phyloP scores from a whole-genome alignment of 225 moss, liverwort and hornwort genomes.

The Pseudoscleropodium purum region DNA sequence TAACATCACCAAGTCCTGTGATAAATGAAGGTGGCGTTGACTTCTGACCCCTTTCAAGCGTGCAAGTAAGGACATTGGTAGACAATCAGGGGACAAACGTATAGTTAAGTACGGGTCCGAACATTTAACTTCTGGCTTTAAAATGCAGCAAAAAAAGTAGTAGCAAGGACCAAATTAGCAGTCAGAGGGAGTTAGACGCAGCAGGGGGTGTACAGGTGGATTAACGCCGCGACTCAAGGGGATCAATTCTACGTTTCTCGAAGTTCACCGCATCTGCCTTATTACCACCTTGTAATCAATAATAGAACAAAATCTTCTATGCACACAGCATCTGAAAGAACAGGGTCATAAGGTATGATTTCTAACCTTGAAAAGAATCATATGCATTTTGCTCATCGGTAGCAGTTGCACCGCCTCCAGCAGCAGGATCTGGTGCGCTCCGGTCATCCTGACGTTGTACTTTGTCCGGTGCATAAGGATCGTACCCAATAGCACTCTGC shows the following conservation, averaged over 20 bases:
- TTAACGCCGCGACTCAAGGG: neutral
- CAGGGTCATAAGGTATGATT: neutral
- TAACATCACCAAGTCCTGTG: neutral
- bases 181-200: neutral
- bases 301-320: neutral
- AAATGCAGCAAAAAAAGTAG: neutral
- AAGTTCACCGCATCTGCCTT: neutral
- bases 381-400: conserved; percentile 92
- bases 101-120: neutral
- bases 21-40: neutral
- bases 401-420: conserved; percentile 41
- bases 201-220: neutral
- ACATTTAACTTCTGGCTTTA: neutral
- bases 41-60: neutral
- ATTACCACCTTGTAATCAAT: neutral
- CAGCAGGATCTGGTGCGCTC: conserved; percentile 35
- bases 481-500: conserved; percentile 99
- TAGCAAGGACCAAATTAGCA: neutral
- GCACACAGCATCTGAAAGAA: neutral
- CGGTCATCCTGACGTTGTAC: conserved; percentile 65
- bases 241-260: neutral
- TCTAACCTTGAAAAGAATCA: conserved; percentile 76
- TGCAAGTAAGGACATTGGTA: neutral
- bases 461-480: conserved; percentile 96
- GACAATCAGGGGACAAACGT: neutral